Evolutionary conservation across 169 alveolate genomes (phyloP).

Genomic region (Plasmodium blacklocki): DNA sequence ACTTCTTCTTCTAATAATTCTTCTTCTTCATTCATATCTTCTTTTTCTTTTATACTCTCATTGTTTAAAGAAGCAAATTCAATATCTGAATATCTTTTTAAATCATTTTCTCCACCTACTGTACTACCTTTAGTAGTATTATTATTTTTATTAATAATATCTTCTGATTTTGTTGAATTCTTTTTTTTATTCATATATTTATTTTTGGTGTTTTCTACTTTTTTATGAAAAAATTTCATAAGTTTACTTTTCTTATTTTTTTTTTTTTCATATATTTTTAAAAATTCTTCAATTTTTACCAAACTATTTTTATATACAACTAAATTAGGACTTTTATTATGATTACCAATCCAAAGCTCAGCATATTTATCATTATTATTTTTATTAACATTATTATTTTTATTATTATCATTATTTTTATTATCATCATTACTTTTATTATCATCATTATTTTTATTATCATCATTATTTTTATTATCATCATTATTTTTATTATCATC

Average conservation of each 20-base stretch:
- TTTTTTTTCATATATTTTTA: slow-evolving; percentile 40
- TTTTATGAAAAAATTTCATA: slow-evolving; percentile 9
- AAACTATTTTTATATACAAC: slow-evolving; percentile 52
- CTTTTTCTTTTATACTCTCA: slow-evolving; percentile 8
- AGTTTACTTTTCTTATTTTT: slow-evolving; percentile 24
- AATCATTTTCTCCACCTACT: slow-evolving; percentile 4
- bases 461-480: neutral
- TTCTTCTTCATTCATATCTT: neutral
- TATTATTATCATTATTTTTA: neutral
- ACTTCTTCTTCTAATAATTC: neutral
- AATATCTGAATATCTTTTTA: slow-evolving; percentile 19
- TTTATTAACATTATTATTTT: neutral
- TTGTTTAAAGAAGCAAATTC: slow-evolving; percentile 22
- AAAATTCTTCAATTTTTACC: slow-evolving; percentile 33
- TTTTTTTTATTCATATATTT: slow-evolving; percentile 9
- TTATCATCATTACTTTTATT: neutral
- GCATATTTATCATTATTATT: slow-evolving; percentile 70
- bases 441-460: slow-evolving; percentile 1
- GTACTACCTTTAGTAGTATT: neutral
- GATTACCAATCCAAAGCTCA: slow-evolving; percentile 86
- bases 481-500: neutral
- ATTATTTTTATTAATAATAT: neutral
- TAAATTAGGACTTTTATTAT: slow-evolving; percentile 79
- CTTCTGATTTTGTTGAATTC: slow-evolving; percentile 17
- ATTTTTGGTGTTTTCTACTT: slow-evolving; percentile 15